phyloP scores from a whole-genome alignment of 2,329 filamentous ascomycete species.

The Colletotrichum sublineola region DNA sequence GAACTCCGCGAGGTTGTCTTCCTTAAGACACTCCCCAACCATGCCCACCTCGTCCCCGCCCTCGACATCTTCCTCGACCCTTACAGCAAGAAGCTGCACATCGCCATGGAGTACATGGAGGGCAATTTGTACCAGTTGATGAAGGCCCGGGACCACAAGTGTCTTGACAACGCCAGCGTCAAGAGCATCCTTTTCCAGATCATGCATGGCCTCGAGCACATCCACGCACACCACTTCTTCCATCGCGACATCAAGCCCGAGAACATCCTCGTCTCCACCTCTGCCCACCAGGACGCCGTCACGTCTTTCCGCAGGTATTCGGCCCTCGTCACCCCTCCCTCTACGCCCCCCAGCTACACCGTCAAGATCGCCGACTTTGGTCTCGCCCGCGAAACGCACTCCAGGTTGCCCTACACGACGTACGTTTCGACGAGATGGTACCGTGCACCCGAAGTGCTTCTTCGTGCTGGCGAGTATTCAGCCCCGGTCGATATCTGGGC shows the following conservation, averaged over 20 bases:
- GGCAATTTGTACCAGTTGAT: slow-evolving; percentile 98
- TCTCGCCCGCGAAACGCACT: slow-evolving; percentile 96
- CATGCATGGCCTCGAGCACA: slow-evolving; percentile 94
- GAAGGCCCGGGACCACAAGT: slow-evolving; percentile 98
- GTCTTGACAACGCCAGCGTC: slow-evolving; percentile 87
- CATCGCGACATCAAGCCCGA: slow-evolving; percentile 99
- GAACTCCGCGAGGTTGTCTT: slow-evolving; percentile 98
- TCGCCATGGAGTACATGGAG: slow-evolving; percentile 99
- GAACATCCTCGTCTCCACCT: slow-evolving; percentile 97
- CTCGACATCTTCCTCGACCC: slow-evolving; percentile 99
- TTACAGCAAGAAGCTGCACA: slow-evolving; percentile 95
- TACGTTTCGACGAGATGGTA: slow-evolving; percentile 99
- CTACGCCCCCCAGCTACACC: slow-evolving; percentile 91
- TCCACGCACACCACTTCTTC: slow-evolving; percentile 97
- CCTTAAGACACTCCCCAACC: slow-evolving; percentile 86
- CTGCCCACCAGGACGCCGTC: slow-evolving; percentile 84
- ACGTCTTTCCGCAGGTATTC: slow-evolving; percentile 91
- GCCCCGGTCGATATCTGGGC: slow-evolving; percentile 99
- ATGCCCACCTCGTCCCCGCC: slow-evolving; percentile 94
- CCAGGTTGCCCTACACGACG: slow-evolving; percentile 95
- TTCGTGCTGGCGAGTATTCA: slow-evolving; percentile 96
- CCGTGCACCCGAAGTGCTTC: slow-evolving; percentile 91
- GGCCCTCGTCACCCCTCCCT: slow-evolving; percentile 91
- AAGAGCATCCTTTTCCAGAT: slow-evolving; percentile 99
- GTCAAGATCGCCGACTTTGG: slow-evolving; percentile 99